Evolutionary conservation across 306 rosid species (phyloP), one percentile per base, ranked within the genome.

Genomic region (Trifolium pratense): DNA sequence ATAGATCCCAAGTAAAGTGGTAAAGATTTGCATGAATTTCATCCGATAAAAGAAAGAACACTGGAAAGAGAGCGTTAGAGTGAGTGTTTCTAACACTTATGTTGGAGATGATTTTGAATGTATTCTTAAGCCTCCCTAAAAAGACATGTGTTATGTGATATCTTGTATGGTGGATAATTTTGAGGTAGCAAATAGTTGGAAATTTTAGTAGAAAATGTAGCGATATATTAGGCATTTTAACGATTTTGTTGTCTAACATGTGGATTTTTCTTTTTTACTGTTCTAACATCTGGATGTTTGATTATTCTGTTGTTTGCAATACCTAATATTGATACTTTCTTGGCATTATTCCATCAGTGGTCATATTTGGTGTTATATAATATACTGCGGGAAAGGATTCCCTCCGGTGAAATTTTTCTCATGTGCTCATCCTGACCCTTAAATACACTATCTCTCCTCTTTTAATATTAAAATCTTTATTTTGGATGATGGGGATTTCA

Each of bases 201-300:
- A 80, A 80, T 60, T 74, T 61, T 72, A 68, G 75, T 45, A 18
- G 76, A 73, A 53, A 76, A 36, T 87, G 85, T 78, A 84, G 65
- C 66, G 82, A 67, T 64, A 73, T 72, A 56, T 66, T 76, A 78
- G 77, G 56, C 36, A 75, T 74, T 79, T 81, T 75, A 48, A 66
- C 58, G 5, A 75, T 36, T 42, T 74, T 72, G 16, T 71, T 55
- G 39, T 70, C 61, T 45, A 61, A 51, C 77, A 71, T 37, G 55
- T 82, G 6, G 70, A n/a, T n/a, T n/a, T n/a, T n/a, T n/a, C n/a
- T n/a, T n/a, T n/a, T n/a, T n/a, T n/a, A n/a, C n/a, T n/a, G n/a
- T n/a, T 70, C 61, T 45, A 61, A 51, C 77, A 71, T 37, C 46
- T 82, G 6, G 70, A 21, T 77, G 64, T 53, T 65, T 66, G 37